These are phyloP conservation scores for Plasmopara halstedii DNA, from an alignment of 352 stramenopile species.

Conservation along the genomic window DNA sequence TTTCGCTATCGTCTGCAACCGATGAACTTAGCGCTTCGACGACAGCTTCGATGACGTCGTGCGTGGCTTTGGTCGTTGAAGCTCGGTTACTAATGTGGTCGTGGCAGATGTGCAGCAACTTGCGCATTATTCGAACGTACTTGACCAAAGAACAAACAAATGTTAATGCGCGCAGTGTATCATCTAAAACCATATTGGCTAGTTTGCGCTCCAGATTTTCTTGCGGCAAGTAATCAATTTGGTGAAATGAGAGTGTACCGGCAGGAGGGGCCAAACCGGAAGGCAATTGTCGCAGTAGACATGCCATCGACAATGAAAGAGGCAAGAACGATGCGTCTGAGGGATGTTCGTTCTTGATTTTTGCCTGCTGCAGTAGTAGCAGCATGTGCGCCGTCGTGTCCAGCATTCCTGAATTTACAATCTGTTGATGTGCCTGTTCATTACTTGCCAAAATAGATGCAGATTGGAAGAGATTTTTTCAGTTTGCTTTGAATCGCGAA, in stretches of 20 bases:
- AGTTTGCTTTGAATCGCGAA: too few relatives aligned
- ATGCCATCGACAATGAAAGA: constrained; percentile 36
- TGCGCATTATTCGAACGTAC: constrained; percentile 33
- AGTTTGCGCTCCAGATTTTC: too few relatives aligned
- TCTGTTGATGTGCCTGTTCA: too few relatives aligned
- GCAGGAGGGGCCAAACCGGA: constrained; percentile 28
- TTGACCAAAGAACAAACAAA: constrained; percentile 31
- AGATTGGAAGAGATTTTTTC: too few relatives aligned
- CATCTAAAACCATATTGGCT: constrained; percentile 18
- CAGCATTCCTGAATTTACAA: too few relatives aligned
- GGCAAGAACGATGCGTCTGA: constrained; percentile 45
- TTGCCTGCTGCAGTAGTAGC: constrained; percentile 40
- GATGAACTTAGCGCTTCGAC: constrained; percentile 10
- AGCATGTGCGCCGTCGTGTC: constrained; percentile 53
- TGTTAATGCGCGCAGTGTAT: constrained; percentile 17
- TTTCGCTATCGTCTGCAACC: constrained; percentile 2
- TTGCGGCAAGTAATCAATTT: constrained; percentile 44
- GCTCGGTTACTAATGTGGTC: constrained; percentile 27
- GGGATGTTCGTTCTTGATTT: constrained; percentile 38
- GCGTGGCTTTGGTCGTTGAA: constrained; percentile 23
- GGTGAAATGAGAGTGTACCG: constrained; percentile 27
- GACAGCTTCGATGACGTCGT: constrained; percentile 27
- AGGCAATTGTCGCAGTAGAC: constrained; percentile 40
- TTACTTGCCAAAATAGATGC: too few relatives aligned
- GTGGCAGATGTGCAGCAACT: constrained; percentile 34